Base-by-base conservation (phyloP, 495 filamentous ascomycete genomes). In the Neurospora sp. region DNA sequence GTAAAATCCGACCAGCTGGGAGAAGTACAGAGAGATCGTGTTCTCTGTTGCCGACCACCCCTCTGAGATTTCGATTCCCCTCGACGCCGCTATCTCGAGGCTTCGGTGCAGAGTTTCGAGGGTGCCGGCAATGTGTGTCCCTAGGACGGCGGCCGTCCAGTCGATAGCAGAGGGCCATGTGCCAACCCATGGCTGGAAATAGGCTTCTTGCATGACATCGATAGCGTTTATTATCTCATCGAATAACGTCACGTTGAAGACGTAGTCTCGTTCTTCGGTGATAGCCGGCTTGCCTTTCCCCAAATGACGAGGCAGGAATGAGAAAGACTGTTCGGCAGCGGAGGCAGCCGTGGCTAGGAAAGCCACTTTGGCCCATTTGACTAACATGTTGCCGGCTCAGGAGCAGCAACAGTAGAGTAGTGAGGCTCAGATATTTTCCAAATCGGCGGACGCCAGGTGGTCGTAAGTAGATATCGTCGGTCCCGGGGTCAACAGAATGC, bases 61-160 rank as follows among this genome's bases (percentile, higher is more conserved):
- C 54, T 66, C 27, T 14, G 27, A 66, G 12, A 66, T 66, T 66
- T 66, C 54, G 54, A 66, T 66, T 16, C 27, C 54, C 41, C 88
- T 82, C 66, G 81, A 81, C 74, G 85, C 83, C 72, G 81, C 84
- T n/a, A 77, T 66, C 20, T 76, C 72, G 31, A 84, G 75, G 23
- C 79, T 77, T 54, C 75, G 72, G 6, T 92, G 89, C 73, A 97
- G 82, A 20, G 91, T 88, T 18, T 84, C 84, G 3, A 95, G 85
- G 0, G 90, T 85, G 20, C 89, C 91, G 0, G 92, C 91, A 70
- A 98, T 82, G 71, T 96, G 90, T 0, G 95, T 96, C 41, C 91
- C 90, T 79, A 95, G 83, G 5, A 98, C 93, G 2, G 96, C 95
- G 7, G 91, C 90, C 1, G 95, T 98, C 95, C 95, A 98, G 85